Evolutionary conservation across 352 stramenopile species (phyloP).

Genomic region (Phytophthora sp.): DNA sequence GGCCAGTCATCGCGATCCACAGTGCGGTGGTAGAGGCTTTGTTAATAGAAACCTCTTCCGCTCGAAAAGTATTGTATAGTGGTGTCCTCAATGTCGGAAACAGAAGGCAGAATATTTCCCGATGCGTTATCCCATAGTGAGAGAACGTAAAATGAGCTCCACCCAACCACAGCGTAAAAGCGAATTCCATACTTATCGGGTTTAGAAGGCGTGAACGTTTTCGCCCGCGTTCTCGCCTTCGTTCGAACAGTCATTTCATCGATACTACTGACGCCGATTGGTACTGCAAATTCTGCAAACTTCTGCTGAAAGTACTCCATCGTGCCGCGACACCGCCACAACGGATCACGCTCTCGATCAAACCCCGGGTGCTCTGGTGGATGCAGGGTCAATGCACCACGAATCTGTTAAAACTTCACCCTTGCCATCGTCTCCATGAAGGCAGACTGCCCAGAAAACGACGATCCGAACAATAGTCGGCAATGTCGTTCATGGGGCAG

Average conservation of each 20-base stretch:
- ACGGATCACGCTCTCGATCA: conserved; percentile 4
- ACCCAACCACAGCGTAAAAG: conserved; percentile 1
- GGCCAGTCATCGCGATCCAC: conserved; percentile 16
- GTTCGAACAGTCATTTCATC: conserved; percentile 12
- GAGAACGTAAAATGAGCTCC: conserved; percentile 1
- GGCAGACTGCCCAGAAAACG: conserved; percentile 8
- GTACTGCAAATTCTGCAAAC: conserved; percentile 10
- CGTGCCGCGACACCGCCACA: conserved; percentile 5
- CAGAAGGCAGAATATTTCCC: neutral
- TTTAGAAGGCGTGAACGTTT: neutral
- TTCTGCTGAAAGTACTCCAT: conserved; percentile 11
- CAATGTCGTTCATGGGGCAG: conserved; percentile 14
- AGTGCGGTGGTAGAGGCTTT: neutral
- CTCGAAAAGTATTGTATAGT: neutral
- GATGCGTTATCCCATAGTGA: neutral
- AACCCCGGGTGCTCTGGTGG: neutral
- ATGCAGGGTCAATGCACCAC: neutral
- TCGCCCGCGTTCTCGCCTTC: neutral
- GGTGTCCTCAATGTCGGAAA: conserved; percentile 12
- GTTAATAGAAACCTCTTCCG: neutral
- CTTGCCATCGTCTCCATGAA: conserved; percentile 24
- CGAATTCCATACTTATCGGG: neutral
- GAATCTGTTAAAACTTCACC: conserved; percentile 12
- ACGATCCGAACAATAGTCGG: conserved; percentile 9
- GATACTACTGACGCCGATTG: conserved; percentile 14